phyloP scores from a whole-genome alignment of 2,329 filamentous ascomycete genomes.

The Moelleriella libera region DNA sequence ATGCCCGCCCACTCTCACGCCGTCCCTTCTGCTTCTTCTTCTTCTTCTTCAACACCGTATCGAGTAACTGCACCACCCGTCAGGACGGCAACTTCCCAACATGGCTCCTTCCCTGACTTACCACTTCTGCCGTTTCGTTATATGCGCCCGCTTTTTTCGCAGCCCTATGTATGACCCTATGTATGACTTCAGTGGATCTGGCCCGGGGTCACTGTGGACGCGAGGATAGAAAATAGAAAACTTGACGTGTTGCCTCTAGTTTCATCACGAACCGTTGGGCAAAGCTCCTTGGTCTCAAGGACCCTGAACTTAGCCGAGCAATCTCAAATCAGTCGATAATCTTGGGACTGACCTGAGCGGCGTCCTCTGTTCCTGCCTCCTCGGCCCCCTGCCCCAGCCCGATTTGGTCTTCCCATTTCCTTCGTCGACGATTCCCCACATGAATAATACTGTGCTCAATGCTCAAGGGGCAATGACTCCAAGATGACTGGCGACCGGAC shows the following conservation, averaged over 20 bases:
- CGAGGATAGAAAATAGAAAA: background rate
- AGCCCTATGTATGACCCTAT: background rate
- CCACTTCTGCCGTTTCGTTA: background rate
- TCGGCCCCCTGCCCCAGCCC: background rate
- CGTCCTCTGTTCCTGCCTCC: background rate
- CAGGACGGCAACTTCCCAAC: background rate
- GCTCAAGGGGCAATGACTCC: background rate
- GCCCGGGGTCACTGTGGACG: background rate
- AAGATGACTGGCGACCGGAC: background rate
- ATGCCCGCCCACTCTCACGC: background rate
- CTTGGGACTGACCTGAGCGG: background rate
- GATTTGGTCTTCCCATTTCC: background rate
- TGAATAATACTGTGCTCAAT: background rate
- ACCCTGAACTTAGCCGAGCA: background rate
- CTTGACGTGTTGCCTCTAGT: background rate
- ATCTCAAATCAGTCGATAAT: background rate
- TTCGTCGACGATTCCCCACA: background rate
- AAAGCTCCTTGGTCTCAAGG: background rate
- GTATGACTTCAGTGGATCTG: background rate
- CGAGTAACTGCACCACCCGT: slow-evolving; percentile 2
- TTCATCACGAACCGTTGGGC: background rate
- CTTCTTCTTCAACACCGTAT: background rate
- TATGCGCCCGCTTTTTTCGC: background rate
- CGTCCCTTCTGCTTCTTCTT: background rate
- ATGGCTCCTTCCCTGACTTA: background rate